Conservation (phyloP, 768 basidiomycete species). For the Suillus discolor region DNA sequence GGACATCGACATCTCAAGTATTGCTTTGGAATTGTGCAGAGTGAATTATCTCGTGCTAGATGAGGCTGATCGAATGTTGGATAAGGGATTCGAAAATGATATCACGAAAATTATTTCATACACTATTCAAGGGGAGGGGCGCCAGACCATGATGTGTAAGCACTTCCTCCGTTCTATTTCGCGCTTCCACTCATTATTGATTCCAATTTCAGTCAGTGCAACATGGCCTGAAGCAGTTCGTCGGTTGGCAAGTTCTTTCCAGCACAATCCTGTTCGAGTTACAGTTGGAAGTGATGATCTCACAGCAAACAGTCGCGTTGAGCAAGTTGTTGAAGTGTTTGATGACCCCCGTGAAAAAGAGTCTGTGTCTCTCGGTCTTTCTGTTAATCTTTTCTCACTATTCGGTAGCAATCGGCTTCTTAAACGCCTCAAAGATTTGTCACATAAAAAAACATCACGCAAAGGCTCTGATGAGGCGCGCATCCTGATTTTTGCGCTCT, state of each 20-base stretch:
- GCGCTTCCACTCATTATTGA: not conserved
- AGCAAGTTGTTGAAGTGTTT: conserved; percentile 91
- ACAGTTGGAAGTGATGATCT: conserved; percentile 96
- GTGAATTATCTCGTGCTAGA: conserved; percentile 93
- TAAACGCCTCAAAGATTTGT: conserved; percentile 53
- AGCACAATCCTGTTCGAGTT: conserved; percentile 80
- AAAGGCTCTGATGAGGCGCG: conserved; percentile 58
- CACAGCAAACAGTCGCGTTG: conserved; percentile 92
- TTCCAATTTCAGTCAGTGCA: conserved; percentile 72
- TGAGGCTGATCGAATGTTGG: conserved; percentile 98
- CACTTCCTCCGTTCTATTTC: conserved; percentile 19
- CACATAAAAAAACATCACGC: conserved; percentile 62
- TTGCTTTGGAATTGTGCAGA: conserved; percentile 37
- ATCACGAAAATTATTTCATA: conserved; percentile 86
- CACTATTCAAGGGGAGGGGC: conserved; percentile 63
- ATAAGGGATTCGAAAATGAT: conserved; percentile 98
- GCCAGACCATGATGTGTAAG: conserved; percentile 96
- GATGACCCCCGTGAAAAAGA: conserved; percentile 86
- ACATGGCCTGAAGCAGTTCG: conserved; percentile 98
- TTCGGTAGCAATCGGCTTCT: conserved; percentile 59
- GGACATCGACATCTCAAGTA: not conserved
- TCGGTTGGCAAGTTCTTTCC: conserved; percentile 86
- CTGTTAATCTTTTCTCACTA: not conserved
- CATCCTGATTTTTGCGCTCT: conserved; percentile 90
- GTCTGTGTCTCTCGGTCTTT: conserved; percentile 44